Evolutionary conservation across 345 rosid genomes (phyloP), one percentile per base, ranked within the genome.

Genomic region (Psidium friedrichsthalianum): DNA sequence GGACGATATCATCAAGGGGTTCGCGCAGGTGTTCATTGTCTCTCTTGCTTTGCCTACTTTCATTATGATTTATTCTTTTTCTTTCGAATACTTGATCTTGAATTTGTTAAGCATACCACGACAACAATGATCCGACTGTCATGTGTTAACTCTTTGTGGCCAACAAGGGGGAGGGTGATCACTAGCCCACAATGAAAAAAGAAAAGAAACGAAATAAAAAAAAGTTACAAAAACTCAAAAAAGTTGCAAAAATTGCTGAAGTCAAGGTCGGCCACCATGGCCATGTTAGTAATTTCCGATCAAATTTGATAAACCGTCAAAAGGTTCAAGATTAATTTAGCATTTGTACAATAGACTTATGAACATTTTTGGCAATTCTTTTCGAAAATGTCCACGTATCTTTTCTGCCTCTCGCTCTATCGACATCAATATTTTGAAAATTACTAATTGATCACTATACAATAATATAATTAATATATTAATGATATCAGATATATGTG

Each of bases 1-100:
- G 0, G 93, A 93, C 84, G 57, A 86, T 20, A 89, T 90, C 87
- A 91, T 93, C n/a, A 93, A 93, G 86, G 94, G 93, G 57, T 88
- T 93, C 52, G 81, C 87, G 76, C 87, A 84, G 88, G n/a, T 92
- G 18, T 6, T n/a, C 36, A 27, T 13, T 27, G 40, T 59, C 20
- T n/a, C 32, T 59, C 74, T 13, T 40, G 1, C 74, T 59, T 59
- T 13, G 10, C 4, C 27, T 15, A 59, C 64, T 58, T 58, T 4
- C 36, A 36, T 36, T 36, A n/a, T 58, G 69, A 58, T 58, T n/a
- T 58, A 14, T 58, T 58, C 32, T 11, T 58, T 58, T n/a, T n/a
- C 42, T 40, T 40, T 40, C 5, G 42, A 1, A 12, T n/a, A 58
- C 69, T 58, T 58, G 69, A 58, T 58, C 32, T n/a, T n/a, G 32